Base-by-base conservation (phyloP, 495 filamentous ascomycete species). In the Cercophora newfieldiana region DNA sequence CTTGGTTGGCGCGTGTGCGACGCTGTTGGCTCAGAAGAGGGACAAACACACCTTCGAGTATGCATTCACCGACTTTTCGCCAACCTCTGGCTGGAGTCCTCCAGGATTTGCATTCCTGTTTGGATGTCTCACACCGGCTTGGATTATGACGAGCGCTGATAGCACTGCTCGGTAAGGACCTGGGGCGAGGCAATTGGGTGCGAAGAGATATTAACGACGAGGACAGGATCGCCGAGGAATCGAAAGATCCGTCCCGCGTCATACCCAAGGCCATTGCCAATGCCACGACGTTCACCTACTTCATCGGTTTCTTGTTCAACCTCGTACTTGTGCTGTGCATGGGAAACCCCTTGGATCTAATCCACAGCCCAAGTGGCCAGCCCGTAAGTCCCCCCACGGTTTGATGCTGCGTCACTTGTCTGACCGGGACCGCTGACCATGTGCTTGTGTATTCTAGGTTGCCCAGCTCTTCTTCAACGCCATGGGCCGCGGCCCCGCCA, bases 21-120 rank as follows among this genome's bases (percentile, higher is more conserved):
- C 86, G 2, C 79, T 91, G 24, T 68, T 91, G 31, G 83, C 82
- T 3, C 78, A 85, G 62, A 86, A 84, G 29, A 77, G 86, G 54
- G 76, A 89, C 62, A 87, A 87, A 69, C 84, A 89, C 63, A 79
- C 77, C 63, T 81, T 87, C 10, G 74, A 69, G 12, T 90, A 89
- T 71, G 87, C 88, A 4, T 91, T 90, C 69, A 89, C 87, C 25
- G 70, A 87, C 33, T 83, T 89, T 55, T 81, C 81, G 21, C 79
- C 87, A 30, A 78, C 73, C 10, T 88, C 83, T 0, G 88, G 88
- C 14, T 91, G 89, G 89, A 81, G 64, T 0, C 88, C 85, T 7
- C 78, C 80, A 24, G 89, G 88, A 6, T 90, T 88, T 70, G 85
- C 84, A n/a, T 90, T 88, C 71, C 71, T 91, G 30, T 89, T 91